Base-by-base conservation (phyloP, 306 rosid genomes). In the Prunus mongolica region DNA sequence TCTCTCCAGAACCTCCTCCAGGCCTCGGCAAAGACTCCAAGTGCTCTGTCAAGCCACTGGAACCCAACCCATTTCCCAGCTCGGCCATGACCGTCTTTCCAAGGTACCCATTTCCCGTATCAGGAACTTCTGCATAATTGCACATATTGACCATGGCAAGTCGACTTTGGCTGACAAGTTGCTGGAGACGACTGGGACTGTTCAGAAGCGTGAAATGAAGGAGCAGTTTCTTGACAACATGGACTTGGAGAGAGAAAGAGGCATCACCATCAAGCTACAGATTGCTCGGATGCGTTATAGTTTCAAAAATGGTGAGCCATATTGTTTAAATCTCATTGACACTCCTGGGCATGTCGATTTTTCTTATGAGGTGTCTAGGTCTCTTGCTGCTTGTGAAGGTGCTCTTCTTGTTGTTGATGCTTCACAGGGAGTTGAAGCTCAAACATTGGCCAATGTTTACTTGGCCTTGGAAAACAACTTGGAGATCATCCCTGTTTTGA, bases 321-420 rank as follows among this genome's bases (percentile, higher is more conserved):
- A 85, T 80, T 94, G 98, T 84, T 81, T 94, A 56, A 94, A 94
- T 83, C 75, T 94, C 34, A 94, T 94, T 44, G 98, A 94, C 73
- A 94, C 98, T n/a, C 98, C 98, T 0, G 98, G 98, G 20, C 98
- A 94, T 58, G 98, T 94, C 1, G 98, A 94, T 83, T 94, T 94
- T 84, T 91, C 97, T 14, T 94, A 94, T 25, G 98, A 94, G 92
- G 98, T 94, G 65, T 94, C 98, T 71, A 84, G 98, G 65, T 94
- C 98, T 38, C 89, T 94, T 41, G 97, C 97, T 73, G 98, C 98
- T 4, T 94, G 98, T 75, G 98, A 94, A 82, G 98, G 98, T 49
- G 98, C 97, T 45, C 94, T 91, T 65, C 90, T 94, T 32, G 97
- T 94, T 15, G 98, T 94, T 45, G 98, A 94, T 82, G 98, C 97